Conservation (phyloP, 768 basidiomycete genomes). For the Phylloporus sp. region DNA sequence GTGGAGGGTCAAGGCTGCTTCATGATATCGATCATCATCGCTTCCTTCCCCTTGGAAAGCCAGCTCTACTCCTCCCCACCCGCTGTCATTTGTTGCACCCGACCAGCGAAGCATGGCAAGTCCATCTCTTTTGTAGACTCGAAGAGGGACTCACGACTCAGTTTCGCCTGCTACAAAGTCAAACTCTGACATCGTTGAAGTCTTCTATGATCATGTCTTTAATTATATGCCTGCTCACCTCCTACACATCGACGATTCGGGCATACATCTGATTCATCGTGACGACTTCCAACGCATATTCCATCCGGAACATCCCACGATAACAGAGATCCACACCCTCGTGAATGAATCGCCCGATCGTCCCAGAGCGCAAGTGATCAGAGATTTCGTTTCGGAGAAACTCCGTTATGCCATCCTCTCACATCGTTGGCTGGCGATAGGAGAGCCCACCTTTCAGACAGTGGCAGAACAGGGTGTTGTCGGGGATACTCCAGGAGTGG, state of each 20-base stretch:
- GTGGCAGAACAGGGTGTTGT: slow-evolving; percentile 6
- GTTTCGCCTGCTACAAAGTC: neutral
- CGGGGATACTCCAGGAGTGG: slow-evolving; percentile 2
- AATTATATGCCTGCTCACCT: slow-evolving; percentile 17
- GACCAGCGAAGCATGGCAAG: neutral
- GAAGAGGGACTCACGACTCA: neutral
- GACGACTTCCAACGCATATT: slow-evolving; percentile 14
- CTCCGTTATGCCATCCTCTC: slow-evolving; percentile 15
- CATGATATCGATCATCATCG: too few relatives aligned
- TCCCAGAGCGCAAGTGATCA: slow-evolving; percentile 6
- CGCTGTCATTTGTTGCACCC: too few relatives aligned
- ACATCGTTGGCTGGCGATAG: slow-evolving; percentile 11
- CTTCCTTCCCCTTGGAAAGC: too few relatives aligned
- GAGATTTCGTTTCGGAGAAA: slow-evolving; percentile 4
- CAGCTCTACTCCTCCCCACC: too few relatives aligned
- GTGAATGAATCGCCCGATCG: neutral
- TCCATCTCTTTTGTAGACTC: neutral
- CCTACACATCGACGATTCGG: slow-evolving; percentile 7
- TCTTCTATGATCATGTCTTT: slow-evolving; percentile 15
- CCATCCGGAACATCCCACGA: slow-evolving; percentile 6
- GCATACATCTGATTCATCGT: slow-evolving; percentile 8
- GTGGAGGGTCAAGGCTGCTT: too few relatives aligned
- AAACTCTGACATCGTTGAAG: neutral
- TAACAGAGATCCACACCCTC: slow-evolving; percentile 3
- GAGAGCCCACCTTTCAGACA: slow-evolving; percentile 11